Conservation (phyloP, 805 yeast genomes). For the Kazachstania psychrophila region DNA sequence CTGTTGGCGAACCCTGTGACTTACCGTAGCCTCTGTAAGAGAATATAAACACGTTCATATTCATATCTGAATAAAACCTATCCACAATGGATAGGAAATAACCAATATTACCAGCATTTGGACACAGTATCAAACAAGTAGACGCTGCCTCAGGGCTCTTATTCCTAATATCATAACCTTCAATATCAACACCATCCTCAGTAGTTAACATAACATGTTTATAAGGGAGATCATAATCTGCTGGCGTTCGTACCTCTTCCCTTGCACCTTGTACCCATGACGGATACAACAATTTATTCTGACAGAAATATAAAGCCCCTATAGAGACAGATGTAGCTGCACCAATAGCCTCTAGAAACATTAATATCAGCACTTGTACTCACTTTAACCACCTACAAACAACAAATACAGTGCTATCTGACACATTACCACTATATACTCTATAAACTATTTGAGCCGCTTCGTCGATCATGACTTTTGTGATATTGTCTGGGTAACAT, state of each 20-base stretch:
- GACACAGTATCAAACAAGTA: conserved; percentile 73
- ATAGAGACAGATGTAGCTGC: conserved; percentile 38
- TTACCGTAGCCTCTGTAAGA: conserved; percentile 88
- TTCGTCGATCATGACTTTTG: no score
- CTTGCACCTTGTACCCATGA: conserved; percentile 67
- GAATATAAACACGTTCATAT: conserved; percentile 70
- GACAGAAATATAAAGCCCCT: conserved; percentile 52
- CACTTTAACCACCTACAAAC: no score
- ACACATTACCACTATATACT: no score
- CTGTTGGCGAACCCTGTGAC: conserved; percentile 68
- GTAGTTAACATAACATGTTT: conserved; percentile 54
- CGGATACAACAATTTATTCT: conserved; percentile 67
- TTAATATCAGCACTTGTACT: no score
- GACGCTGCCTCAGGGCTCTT: conserved; percentile 33
- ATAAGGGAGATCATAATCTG: conserved; percentile 53
- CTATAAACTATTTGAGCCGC: no score
- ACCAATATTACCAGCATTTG: conserved; percentile 96
- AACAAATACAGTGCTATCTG: no score
- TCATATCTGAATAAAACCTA: conserved; percentile 49
- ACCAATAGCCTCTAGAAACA: no score
- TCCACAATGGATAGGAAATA: conserved; percentile 74
- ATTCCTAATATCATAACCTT: conserved; percentile 42
- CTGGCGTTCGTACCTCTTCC: conserved; percentile 67
- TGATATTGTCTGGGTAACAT: neutral
- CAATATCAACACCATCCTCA: conserved; percentile 57